phyloP scores from a whole-genome alignment of 441 rosid genomes.

The Adansonia madagascariensis region DNA sequence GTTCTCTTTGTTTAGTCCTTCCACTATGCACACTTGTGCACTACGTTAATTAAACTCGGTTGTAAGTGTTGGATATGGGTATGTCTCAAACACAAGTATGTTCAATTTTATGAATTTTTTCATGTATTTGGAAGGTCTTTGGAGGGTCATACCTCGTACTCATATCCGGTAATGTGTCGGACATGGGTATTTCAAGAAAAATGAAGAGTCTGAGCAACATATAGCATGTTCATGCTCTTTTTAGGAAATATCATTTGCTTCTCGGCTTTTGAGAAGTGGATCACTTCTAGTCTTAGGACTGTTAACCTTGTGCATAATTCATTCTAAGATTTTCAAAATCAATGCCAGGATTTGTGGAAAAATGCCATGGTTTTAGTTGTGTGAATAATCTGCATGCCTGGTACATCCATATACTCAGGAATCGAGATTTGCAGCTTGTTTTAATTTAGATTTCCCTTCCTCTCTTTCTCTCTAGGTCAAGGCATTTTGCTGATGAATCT shows the following conservation, averaged over 20 bases:
- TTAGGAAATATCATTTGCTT: not conserved
- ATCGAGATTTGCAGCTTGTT: not conserved
- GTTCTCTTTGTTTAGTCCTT: not conserved
- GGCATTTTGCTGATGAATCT: conserved; percentile 13
- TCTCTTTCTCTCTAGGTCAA: not conserved
- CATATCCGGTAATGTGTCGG: no score
- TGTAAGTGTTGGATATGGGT: no score
- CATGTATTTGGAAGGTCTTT: no score
- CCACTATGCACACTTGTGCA: not conserved
- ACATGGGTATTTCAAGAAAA: no score
- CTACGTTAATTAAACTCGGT: no score
- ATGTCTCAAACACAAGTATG: no score
- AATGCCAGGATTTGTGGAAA: not conserved
- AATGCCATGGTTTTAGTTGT: not conserved
- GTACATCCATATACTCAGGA: not conserved
- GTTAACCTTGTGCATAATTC: not conserved
- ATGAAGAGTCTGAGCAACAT: no score
- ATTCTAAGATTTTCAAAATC: not conserved
- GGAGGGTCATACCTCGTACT: no score
- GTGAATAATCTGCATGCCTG: not conserved
- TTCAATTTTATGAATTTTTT: no score
- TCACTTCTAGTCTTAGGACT: not conserved
- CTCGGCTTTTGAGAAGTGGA: not conserved
- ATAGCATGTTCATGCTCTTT: not conserved
- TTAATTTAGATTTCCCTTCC: not conserved